Conservation (phyloP, 345 rosid species). For the Ceriops decandra region DNA sequence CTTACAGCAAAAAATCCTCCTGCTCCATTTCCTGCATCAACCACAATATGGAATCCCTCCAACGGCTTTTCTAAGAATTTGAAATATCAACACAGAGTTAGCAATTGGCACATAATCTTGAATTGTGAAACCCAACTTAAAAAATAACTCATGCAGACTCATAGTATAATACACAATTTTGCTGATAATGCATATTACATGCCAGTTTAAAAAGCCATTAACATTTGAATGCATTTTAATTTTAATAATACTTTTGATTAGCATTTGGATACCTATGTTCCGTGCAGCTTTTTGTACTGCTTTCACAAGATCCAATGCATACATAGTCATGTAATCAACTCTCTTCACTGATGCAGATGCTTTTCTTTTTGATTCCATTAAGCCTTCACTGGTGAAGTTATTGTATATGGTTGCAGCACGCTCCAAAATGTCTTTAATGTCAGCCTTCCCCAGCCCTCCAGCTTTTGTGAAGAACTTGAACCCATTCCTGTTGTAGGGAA, state of each 20-base stretch:
- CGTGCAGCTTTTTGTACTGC: constrained; percentile 90
- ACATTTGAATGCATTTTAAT: neutral
- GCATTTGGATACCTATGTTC: constrained; percentile 54
- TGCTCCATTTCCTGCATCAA: constrained; percentile 99
- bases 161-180: constrained; percentile 1
- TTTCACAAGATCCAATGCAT: constrained; percentile 78
- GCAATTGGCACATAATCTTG: constrained; percentile 9
- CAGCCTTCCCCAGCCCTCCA: constrained; percentile 94
- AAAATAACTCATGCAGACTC: neutral
- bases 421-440: constrained; percentile 81
- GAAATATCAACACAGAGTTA: constrained; percentile 27
- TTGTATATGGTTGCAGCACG: constrained; percentile 74
- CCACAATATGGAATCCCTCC: constrained; percentile 94
- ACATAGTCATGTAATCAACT: constrained; percentile 82
- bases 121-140: constrained; percentile 1
- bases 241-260: constrained; percentile 6
- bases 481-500: constrained; percentile 96
- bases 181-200: constrained; percentile 3
- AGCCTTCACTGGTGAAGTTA: constrained; percentile 41
- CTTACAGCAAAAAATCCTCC: constrained; percentile 98
- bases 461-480: constrained; percentile 89
- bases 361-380: constrained; percentile 31
- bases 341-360: constrained; percentile 44
- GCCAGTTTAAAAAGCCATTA: neutral
- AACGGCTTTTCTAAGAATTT: constrained; percentile 75